A percentile compares a stretch with the other conserved stretches of the same genome.
These are phyloP conservation scores for Martiniozyma abietophila DNA, from an alignment of 805 yeast genomes.

Conservation along the genomic window DNA sequence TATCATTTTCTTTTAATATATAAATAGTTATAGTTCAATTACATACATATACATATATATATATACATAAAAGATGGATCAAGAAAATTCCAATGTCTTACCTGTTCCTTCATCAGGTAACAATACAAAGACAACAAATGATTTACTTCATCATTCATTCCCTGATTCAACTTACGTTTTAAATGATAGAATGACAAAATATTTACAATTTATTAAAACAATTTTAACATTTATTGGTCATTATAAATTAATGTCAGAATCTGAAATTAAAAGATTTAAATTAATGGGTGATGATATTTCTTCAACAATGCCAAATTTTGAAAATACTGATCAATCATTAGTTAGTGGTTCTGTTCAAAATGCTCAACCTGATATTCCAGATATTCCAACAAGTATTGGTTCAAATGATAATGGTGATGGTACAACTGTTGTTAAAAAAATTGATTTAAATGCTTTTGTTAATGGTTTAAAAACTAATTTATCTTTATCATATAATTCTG, in stretches of 20 bases:
- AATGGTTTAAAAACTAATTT: constrained; percentile 19
- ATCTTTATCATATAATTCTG: constrained; percentile 27
- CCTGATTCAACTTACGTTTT: constrained; percentile 24
- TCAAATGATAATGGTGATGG: background rate
- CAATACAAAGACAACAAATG: constrained; percentile 1
- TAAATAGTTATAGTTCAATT: no score
- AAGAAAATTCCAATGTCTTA: background rate
- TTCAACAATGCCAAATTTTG: constrained; percentile 24
- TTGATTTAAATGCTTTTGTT: constrained; percentile 23
- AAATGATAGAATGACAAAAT: constrained; percentile 22
- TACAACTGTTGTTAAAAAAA: background rate
- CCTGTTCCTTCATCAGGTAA: background rate
- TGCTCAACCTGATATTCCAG: constrained; percentile 4
- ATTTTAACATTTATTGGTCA: constrained; percentile 21
- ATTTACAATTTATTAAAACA: constrained; percentile 17
- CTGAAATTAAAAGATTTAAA: constrained; percentile 19
- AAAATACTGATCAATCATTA: constrained; percentile 16
- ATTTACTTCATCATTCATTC: constrained; percentile 8
- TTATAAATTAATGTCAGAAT: constrained; percentile 17
- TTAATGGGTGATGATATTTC: constrained; percentile 16
- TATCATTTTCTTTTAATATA: no score
- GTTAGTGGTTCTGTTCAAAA: constrained; percentile 19
- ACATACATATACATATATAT: no score
- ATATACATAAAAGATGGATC: background rate
- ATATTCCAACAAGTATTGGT: constrained; percentile 5